phyloP scores from a whole-genome alignment of 345 rosid species.

The Eucalyptus cladocalyx region DNA sequence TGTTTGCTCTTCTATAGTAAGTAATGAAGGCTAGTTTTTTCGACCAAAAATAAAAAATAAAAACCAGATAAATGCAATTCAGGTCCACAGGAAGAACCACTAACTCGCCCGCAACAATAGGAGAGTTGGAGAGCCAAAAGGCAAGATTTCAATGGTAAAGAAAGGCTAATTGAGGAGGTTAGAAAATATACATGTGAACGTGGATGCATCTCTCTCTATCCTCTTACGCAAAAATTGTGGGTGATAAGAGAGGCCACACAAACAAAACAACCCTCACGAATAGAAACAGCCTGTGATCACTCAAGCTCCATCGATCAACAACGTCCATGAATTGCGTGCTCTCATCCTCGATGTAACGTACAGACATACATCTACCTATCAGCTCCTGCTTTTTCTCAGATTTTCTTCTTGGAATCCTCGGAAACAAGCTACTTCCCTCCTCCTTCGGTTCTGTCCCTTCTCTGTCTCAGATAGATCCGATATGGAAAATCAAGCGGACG shows the following conservation, averaged over 20 bases:
- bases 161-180: not conserved
- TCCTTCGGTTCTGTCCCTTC: not conserved
- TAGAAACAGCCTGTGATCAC: not conserved
- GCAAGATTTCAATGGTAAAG: not conserved
- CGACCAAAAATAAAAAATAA: not conserved
- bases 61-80: not conserved
- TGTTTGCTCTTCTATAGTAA: not conserved
- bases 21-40: too few relatives aligned
- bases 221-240: not conserved
- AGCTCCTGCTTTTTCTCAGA: not conserved
- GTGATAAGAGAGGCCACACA: not conserved
- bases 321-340: not conserved
- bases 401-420: not conserved
- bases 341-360: not conserved
- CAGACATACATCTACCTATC: not conserved
- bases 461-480: not conserved
- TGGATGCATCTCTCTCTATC: not conserved
- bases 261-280: not conserved
- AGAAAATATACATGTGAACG: not conserved
- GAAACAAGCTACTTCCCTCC: not conserved
- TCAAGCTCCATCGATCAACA: not conserved
- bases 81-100: not conserved
- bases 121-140: not conserved
- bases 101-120: not conserved
- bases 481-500: conserved; percentile 30